These are phyloP conservation scores for Crithidia fasciculata DNA, from an alignment of 208 protist species.

Conservation along the genomic window DNA sequence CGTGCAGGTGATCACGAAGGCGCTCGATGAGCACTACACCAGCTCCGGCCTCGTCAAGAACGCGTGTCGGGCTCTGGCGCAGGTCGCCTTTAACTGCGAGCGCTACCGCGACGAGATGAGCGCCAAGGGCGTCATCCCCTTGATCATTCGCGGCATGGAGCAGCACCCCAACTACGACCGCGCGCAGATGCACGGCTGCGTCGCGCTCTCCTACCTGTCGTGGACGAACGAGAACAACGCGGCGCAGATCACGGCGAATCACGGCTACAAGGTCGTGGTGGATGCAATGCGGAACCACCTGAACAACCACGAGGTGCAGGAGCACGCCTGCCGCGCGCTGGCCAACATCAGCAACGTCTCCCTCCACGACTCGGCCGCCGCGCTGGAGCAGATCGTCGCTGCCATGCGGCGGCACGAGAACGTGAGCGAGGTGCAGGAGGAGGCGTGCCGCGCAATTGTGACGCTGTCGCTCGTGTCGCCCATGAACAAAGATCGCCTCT, in stretches of 20 bases:
- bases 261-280: conserved; percentile 85
- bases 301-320: conserved; percentile 89
- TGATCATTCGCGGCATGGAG: conserved; percentile 89
- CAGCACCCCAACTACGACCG: conserved; percentile 86
- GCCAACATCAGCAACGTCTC: conserved; percentile 85
- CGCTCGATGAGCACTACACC: conserved; percentile 80
- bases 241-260: conserved; percentile 74
- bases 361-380: conserved; percentile 56
- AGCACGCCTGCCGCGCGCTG: conserved; percentile 87
- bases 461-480: conserved; percentile 87
- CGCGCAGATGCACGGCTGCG: conserved; percentile 90
- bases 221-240: conserved; percentile 91
- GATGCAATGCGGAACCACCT: conserved; percentile 89
- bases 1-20: conserved; percentile 84
- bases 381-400: conserved; percentile 81
- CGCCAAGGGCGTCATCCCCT: conserved; percentile 78
- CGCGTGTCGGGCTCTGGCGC: conserved; percentile 87
- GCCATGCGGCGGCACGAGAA: conserved; percentile 84
- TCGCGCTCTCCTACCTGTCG: conserved; percentile 92
- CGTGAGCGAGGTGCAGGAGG: conserved; percentile 88
- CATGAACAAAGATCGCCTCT: conserved; percentile 87
- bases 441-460: conserved; percentile 89
- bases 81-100: conserved; percentile 92
- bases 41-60: conserved; percentile 89
- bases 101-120: conserved; percentile 89